Evolutionary conservation across 2,329 filamentous ascomycete species (phyloP).

Genomic region (Pseudocercospora pini-densiflorae): DNA sequence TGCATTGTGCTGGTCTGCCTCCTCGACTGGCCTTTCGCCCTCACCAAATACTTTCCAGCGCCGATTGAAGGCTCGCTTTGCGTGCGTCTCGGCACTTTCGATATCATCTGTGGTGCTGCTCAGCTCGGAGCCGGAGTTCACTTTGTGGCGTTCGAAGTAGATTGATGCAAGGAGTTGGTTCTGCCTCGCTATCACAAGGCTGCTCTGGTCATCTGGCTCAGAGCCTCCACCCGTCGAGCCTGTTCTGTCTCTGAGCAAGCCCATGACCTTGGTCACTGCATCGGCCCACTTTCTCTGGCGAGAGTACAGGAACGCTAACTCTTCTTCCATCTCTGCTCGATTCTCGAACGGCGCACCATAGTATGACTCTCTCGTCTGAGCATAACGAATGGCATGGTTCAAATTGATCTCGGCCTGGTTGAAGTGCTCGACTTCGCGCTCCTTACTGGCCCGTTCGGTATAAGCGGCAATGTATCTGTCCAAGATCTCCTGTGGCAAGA

Average conservation of each 20-base stretch:
- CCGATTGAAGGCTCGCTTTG: conserved; percentile 25
- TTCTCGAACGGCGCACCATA: conserved; percentile 26
- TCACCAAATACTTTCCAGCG: conserved; percentile 16
- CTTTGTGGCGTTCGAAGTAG: conserved; percentile 27
- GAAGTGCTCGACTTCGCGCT: conserved; percentile 22
- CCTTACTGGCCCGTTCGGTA: conserved; percentile 19
- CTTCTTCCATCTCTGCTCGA: conserved; percentile 24
- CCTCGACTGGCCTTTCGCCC: conserved; percentile 7
- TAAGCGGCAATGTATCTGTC: conserved; percentile 22
- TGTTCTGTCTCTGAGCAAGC: conserved; percentile 23
- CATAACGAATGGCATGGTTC: conserved; percentile 23
- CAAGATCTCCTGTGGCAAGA: conserved; percentile 21
- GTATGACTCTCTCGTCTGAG: conserved; percentile 20
- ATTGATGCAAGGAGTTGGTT: conserved; percentile 29
- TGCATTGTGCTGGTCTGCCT: conserved; percentile 18
- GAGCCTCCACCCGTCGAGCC: background rate
- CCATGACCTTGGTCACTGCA: conserved; percentile 25
- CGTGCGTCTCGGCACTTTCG: conserved; percentile 28
- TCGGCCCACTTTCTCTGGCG: conserved; percentile 31
- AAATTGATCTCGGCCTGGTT: conserved; percentile 30
- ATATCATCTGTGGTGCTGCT: conserved; percentile 22
- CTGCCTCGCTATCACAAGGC: conserved; percentile 24
- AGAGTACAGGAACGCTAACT: conserved; percentile 25
- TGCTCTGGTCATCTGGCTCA: background rate
- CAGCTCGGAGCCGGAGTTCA: conserved; percentile 12